Base-by-base conservation (phyloP, 805 yeast genomes). In the Candida quercuum region DNA sequence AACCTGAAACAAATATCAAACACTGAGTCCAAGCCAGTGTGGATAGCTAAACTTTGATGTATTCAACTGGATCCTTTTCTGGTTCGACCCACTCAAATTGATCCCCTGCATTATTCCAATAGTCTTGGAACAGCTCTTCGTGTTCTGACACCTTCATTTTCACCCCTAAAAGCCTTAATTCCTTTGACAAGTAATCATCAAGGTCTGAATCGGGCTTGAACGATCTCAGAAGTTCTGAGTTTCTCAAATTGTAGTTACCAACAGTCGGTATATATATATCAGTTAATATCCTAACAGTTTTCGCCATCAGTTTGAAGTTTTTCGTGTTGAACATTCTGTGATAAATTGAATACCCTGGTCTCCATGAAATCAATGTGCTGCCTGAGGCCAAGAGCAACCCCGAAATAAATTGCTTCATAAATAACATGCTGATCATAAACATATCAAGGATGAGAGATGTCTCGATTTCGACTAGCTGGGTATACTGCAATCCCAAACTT, bases 41-140 rank as follows among this genome's bases (percentile, higher is more conserved):
- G 24, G 24, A 22, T 1, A 33, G 7, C n/a, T n/a, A n/a, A n/a
- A n/a, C n/a, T n/a, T n/a, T n/a, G n/a, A n/a, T n/a, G 11, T 35
- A 34, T 18, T 43, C 47, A 10, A 40, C 33, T 13, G 42, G 44
- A 25, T 40, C 44, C 15, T 34, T 31, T 21, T 40, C 47, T 5
- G 40, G 42, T 10, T 43, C 47, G 12, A 33, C 32, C 47, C 47
- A 43, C 20, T 43, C 44, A 22, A 43, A 41, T 2, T 35, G 35
- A 8, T 43, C 41, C 7, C 32, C 37, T 6, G 35, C 37, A 3
- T 16, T 12, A 13, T 32, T 40, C 44, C 44, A 43, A 21, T 40
- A 40, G 7, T 40, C 38, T 16, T 33, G 21, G 25, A 32, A 43
- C 35, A 43, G 13, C 6, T 17, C 11, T 18, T 40, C 47, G 5